A percentile compares a stretch with the other conserved stretches of the same genome.
Conservation (phyloP, 768 basidiomycete species). For the Lactarius deliciosus region DNA sequence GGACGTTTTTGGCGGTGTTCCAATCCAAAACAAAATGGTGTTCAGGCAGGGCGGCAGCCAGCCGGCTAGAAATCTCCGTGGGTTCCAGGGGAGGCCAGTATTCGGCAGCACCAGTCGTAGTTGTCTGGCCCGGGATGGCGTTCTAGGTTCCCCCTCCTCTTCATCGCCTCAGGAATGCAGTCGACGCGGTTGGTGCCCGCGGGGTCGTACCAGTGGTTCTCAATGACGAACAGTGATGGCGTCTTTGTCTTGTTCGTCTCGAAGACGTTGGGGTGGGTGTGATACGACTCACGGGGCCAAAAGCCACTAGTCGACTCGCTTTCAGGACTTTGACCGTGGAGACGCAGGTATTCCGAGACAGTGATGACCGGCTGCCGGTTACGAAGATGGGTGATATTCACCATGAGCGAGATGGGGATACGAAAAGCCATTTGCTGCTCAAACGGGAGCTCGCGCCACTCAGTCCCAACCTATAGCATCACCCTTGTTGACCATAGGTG, state of each 20-base stretch:
- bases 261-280: slow-evolving; percentile 35
- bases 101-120: slow-evolving; percentile 20
- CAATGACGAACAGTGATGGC: slow-evolving; percentile 39
- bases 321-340: slow-evolving; percentile 39
- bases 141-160: slow-evolving; percentile 37
- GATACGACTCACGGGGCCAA: slow-evolving; percentile 41
- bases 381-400: slow-evolving; percentile 45
- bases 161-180: slow-evolving; percentile 37
- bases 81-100: slow-evolving; percentile 14
- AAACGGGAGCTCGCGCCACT: slow-evolving; percentile 43
- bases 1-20: slow-evolving; percentile 2
- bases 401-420: slow-evolving; percentile 41
- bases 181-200: slow-evolving; percentile 41
- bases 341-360: slow-evolving; percentile 44
- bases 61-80: slow-evolving; percentile 12
- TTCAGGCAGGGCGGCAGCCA: slow-evolving; percentile 9
- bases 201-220: slow-evolving; percentile 45
- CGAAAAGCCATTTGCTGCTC: slow-evolving; percentile 41
- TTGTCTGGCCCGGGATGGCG: slow-evolving; percentile 22
- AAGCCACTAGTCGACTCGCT: slow-evolving; percentile 41
- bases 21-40: slow-evolving; percentile 8
- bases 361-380: slow-evolving; percentile 41
- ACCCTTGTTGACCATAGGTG: slow-evolving; percentile 46
- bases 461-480: slow-evolving; percentile 43
- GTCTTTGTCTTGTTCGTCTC: slow-evolving; percentile 26